These are phyloP conservation scores for Pelagophyceae sp. DNA, from an alignment of 352 stramenopile genomes.

Conservation along the genomic window DNA sequence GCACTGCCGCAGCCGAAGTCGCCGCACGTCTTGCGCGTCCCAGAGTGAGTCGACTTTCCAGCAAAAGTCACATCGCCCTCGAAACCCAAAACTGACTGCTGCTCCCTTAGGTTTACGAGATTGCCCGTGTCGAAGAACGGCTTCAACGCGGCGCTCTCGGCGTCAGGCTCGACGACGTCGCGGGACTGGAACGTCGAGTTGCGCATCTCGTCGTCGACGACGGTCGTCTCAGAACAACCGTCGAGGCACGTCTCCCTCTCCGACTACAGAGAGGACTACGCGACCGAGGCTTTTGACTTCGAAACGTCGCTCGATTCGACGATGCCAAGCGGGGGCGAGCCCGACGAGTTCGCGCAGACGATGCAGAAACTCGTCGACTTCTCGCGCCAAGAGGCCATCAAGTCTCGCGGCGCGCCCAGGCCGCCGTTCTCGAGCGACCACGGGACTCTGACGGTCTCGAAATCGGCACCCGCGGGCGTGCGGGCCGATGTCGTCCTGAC, in stretches of 20 bases:
- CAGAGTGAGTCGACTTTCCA: too few relatives aligned
- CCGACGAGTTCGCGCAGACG: not conserved
- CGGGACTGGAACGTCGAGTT: not conserved
- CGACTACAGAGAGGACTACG: not conserved
- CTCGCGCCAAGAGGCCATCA: not conserved
- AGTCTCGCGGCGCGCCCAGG: not conserved
- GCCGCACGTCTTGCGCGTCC: too few relatives aligned
- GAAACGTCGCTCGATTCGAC: not conserved
- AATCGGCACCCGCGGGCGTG: not conserved
- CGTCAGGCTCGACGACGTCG: not conserved
- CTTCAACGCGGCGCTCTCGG: not conserved
- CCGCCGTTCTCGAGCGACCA: not conserved
- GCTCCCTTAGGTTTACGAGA: not conserved
- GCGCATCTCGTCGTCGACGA: too few relatives aligned
- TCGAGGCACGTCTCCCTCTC: not conserved
- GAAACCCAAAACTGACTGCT: not conserved
- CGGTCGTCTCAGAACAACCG: not conserved
- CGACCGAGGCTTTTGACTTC: not conserved
- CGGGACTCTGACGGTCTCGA: not conserved
- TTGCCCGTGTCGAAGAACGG: not conserved
- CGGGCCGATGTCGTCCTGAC: not conserved
- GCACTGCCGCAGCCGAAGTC: too few relatives aligned
- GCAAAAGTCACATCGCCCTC: too few relatives aligned
- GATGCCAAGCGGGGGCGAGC: not conserved
- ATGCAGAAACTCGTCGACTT: not conserved